Percentiles rank a stretch among this genome's conserved stretches.
Conservation (phyloP, 352 stramenopile genomes). For the Aphanomyces invadans region DNA sequence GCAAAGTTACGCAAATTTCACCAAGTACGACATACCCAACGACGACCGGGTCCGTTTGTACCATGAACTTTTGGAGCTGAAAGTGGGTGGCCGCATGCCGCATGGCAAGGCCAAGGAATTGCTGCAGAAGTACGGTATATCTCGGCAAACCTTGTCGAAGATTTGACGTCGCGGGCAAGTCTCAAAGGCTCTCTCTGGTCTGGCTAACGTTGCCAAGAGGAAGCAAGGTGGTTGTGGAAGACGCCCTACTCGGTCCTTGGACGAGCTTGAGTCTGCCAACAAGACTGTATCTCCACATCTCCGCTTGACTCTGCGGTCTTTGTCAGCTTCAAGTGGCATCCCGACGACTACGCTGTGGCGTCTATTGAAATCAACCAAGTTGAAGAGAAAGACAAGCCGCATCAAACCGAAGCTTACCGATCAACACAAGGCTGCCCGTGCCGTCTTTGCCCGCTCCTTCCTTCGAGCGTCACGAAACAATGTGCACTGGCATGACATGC, state of each 20-base stretch:
- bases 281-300: neutral
- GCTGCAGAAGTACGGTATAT: neutral
- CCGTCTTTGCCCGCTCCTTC: neutral
- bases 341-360: neutral
- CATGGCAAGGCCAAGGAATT: neutral
- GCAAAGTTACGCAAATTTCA: neutral
- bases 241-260: neutral
- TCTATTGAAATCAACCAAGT: neutral
- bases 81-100: neutral
- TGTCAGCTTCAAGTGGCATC: neutral
- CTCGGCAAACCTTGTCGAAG: neutral
- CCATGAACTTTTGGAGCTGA: neutral
- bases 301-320: neutral
- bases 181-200: neutral
- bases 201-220: neutral
- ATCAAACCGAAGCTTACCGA: neutral
- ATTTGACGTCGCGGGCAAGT: neutral
- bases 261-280: neutral
- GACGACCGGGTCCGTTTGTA: neutral
- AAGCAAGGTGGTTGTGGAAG: neutral
- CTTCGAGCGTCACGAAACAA: too few species aligned
- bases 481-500: conserved; percentile 1
- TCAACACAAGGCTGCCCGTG: neutral
- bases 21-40: neutral
- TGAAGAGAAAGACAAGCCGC: neutral